Evolutionary conservation across 139 green algal genomes (phyloP).

Genomic region (Coelastrella sp.): DNA sequence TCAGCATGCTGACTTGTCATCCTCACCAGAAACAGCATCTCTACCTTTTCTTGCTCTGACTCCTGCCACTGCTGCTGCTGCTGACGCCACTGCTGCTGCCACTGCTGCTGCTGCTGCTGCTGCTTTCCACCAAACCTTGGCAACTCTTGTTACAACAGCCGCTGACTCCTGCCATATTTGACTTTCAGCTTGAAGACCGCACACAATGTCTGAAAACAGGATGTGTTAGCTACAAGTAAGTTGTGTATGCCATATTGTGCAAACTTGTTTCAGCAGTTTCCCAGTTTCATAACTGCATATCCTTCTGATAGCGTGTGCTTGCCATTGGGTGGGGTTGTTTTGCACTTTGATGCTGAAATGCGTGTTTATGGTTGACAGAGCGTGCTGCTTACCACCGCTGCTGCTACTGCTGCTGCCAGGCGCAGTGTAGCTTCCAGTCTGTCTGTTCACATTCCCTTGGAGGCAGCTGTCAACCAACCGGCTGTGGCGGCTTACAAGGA

Average conservation of each 20-base stretch:
- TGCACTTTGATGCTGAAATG: no score
- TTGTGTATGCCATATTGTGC: no score
- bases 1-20: no score
- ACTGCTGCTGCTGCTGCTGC: neutral
- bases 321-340: no score
- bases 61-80: neutral
- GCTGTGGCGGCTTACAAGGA: slow-evolving; percentile 80
- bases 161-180: slow-evolving; percentile 62
- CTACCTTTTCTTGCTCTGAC: no score
- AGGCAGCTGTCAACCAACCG: slow-evolving; percentile 87
- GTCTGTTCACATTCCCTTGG: slow-evolving; percentile 86
- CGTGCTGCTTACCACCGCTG: neutral
- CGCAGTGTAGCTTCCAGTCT: slow-evolving; percentile 49
- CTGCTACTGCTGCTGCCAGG: neutral
- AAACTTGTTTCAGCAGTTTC: no score
- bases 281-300: no score
- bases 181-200: slow-evolving; percentile 71
- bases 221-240: slow-evolving; percentile 74
- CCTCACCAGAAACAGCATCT: no score
- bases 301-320: no score
- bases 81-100: neutral
- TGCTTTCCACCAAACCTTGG: neutral
- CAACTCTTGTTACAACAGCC: slow-evolving; percentile 31
- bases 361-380: no score
- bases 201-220: slow-evolving; percentile 68